Evolutionary conservation across 352 stramenopile species (phyloP), one percentile per base, ranked within the genome.

Genomic region (Globisporangium nodosum): DNA sequence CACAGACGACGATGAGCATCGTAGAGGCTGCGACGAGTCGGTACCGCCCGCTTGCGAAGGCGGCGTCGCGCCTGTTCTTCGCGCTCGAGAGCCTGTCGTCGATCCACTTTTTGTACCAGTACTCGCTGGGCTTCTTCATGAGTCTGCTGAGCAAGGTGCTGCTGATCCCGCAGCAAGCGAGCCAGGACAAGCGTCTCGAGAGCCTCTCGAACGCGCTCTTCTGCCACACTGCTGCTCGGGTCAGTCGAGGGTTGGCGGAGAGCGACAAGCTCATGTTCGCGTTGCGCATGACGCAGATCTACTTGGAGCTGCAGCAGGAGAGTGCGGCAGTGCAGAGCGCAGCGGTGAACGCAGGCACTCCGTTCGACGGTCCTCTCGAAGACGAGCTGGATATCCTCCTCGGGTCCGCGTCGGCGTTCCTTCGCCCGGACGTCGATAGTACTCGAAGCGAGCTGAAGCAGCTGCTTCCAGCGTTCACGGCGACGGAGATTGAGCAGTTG

Each of bases 211-310:
- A 67, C 39, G 68, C 60, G 11, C 71, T 99, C 18, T 99, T 99
- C 64, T 53, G 66, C 5, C 91, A 98, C 57, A 81, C 99, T 47
- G 95, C 87, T 66, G 76, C 80, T 51, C 91, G 96, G 42, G 91
- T 99, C 37, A 97, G 87, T 49, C 90, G 95, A 60, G 95, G 97
- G 24, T 73, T 99, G 48, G 88, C 92, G 12, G 86, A 97, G 61
- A 94, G 95, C 35, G 97, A 99, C 73, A 98, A 99, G 70, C 91
- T 99, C n/a, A 97, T 99, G 63, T 99, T 99, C 78, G 91, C 95
- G 12, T 60, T 99, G 43, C 81, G 97, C 16, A 74, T 99, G 52
- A 95, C 96, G 31, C 89, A 97, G 64, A 96, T 98, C 60, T 92
- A 92, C 73, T 63, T 94, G 13, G 82, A 91, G 64, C 63, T 96